phyloP scores from a whole-genome alignment of 2,329 filamentous ascomycete genomes.

The Bipolaris cookei region DNA sequence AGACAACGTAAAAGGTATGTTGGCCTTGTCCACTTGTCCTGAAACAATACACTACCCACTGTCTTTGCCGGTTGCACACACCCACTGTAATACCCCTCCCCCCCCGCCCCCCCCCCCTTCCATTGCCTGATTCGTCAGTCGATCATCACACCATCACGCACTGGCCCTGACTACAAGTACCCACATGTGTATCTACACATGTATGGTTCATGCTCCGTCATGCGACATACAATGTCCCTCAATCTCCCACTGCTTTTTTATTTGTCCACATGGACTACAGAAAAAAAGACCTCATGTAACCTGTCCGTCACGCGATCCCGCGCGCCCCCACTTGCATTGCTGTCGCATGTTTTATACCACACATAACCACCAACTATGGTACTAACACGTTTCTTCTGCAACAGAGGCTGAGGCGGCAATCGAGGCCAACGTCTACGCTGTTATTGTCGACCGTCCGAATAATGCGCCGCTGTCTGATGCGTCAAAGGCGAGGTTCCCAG shows the following conservation, averaged over 20 bases:
- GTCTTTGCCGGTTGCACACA: not conserved
- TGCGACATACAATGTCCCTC: slow-evolving; percentile 7
- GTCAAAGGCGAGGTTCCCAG: slow-evolving; percentile 26
- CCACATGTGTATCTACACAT: not conserved
- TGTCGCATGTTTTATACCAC: slow-evolving; percentile 5
- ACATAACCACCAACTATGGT: not conserved
- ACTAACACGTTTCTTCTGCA: slow-evolving; percentile 17
- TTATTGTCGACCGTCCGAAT: slow-evolving; percentile 66
- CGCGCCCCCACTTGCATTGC: not conserved
- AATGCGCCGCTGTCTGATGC: slow-evolving; percentile 64
- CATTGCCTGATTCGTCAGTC: slow-evolving; percentile 3
- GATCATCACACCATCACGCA: slow-evolving; percentile 8
- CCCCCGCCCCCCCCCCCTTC: slow-evolving; percentile 12
- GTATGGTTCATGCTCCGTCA: slow-evolving; percentile 1
- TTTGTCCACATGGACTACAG: not conserved
- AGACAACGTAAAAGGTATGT: slow-evolving; percentile 70
- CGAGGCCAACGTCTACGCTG: slow-evolving; percentile 51
- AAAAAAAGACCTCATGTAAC: not conserved
- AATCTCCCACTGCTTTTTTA: slow-evolving; percentile 1
- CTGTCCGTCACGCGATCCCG: slow-evolving; percentile 10
- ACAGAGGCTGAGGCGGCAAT: slow-evolving; percentile 55
- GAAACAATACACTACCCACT: slow-evolving; percentile 20
- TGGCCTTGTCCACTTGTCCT: slow-evolving; percentile 2
- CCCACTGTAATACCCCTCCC: slow-evolving; percentile 12
- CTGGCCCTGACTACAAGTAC: not conserved